Conservation (phyloP, 495 filamentous ascomycete species). For the Zalerion maritima region DNA sequence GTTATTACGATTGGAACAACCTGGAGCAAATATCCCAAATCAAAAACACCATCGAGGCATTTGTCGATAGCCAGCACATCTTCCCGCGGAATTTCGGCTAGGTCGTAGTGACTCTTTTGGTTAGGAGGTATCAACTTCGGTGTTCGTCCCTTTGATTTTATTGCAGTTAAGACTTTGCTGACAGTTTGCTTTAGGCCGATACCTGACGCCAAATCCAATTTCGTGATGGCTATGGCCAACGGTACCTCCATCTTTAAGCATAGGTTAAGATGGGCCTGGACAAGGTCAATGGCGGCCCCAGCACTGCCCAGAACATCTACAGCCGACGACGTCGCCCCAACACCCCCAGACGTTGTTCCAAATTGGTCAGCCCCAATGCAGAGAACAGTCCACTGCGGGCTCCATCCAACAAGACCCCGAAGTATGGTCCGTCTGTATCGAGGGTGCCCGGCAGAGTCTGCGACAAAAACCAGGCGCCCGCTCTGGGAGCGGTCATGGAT, state of each 20-base stretch:
- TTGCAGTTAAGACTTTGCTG: constrained; percentile 52
- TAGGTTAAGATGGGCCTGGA: constrained; percentile 69
- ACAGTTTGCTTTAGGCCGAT: constrained; percentile 51
- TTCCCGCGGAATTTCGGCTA: constrained; percentile 18
- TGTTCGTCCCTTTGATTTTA: constrained; percentile 61
- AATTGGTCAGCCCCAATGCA: constrained; percentile 74
- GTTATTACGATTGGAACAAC: constrained; percentile 78
- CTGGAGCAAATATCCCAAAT: constrained; percentile 29
- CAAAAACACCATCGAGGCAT: constrained; percentile 30
- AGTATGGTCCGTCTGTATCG: constrained; percentile 78
- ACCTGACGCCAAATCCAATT: constrained; percentile 74
- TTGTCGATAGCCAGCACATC: too few relatives aligned
- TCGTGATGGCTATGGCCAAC: constrained; percentile 71
- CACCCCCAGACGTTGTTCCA: constrained; percentile 25
- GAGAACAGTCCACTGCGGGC: constrained; percentile 81
- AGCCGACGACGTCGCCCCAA: constrained; percentile 26
- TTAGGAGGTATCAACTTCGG: constrained; percentile 51
- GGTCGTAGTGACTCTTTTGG: constrained; percentile 17
- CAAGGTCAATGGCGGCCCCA: constrained; percentile 47
- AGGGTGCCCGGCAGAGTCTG: constrained; percentile 82
- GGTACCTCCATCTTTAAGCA: constrained; percentile 67
- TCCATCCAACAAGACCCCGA: constrained; percentile 84
- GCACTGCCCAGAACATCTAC: constrained; percentile 35
- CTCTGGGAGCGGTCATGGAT: constrained; percentile 63
- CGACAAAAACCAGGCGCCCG: constrained; percentile 70